Percentiles rank a stretch among this genome's conserved stretches.
Conservation (phyloP, 2,329 filamentous ascomycete genomes). For the Colletotrichum musae region DNA sequence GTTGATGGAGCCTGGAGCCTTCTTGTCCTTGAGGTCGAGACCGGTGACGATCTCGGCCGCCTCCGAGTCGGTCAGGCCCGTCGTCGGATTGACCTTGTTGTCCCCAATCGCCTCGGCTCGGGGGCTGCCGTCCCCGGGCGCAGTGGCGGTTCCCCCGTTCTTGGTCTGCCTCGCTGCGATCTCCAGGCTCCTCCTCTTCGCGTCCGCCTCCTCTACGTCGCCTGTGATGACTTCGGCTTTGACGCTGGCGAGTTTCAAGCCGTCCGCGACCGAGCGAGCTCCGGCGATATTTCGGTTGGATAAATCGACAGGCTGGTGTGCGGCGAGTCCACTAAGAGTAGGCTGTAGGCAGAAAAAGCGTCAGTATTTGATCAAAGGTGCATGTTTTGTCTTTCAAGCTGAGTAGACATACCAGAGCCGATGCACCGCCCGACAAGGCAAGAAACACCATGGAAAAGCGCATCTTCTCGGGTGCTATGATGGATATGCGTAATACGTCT, state of each 20-base stretch:
- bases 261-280: constrained; percentile 5
- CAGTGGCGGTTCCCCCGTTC: neutral
- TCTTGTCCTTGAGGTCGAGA: constrained; percentile 34
- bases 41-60: constrained; percentile 35
- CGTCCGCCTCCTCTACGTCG: neutral
- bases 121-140: neutral
- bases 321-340: constrained; percentile 5
- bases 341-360: constrained; percentile 9
- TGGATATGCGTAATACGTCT: neutral
- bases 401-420: constrained; percentile 24
- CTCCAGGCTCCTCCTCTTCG: constrained; percentile 10
- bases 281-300: constrained; percentile 12
- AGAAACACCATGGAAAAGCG: constrained; percentile 30
- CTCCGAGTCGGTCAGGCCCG: constrained; percentile 35
- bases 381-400: too few relatives aligned
- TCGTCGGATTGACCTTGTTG: constrained; percentile 32
- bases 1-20: constrained; percentile 29
- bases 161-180: constrained; percentile 1
- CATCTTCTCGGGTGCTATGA: constrained; percentile 11
- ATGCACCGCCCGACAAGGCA: constrained; percentile 33
- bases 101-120: constrained; percentile 26
- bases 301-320: constrained; percentile 12
- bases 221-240: constrained; percentile 1
- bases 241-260: constrained; percentile 11
- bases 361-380: neutral